Evolutionary conservation across 2,329 filamentous ascomycete genomes (phyloP).

Genomic region (Mycosphaerella sp.): DNA sequence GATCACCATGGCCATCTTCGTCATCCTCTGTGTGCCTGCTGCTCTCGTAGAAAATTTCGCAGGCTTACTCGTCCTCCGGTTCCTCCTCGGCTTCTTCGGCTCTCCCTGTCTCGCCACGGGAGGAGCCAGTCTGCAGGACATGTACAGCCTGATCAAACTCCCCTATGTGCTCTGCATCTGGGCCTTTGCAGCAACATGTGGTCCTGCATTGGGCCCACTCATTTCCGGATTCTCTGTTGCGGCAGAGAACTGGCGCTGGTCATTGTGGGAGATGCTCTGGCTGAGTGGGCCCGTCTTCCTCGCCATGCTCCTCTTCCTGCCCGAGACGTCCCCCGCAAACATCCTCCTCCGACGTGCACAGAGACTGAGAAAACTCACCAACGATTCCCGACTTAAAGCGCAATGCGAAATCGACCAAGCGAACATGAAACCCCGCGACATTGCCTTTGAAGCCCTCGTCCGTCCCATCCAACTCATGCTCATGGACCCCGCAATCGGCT

Average conservation of each 20-base stretch:
- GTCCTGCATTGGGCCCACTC: constrained; percentile 54
- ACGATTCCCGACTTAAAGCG: constrained; percentile 50
- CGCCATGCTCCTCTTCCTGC: constrained; percentile 52
- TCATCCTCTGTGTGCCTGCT: constrained; percentile 60
- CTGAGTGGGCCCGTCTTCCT: constrained; percentile 53
- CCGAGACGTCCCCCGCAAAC: constrained; percentile 55
- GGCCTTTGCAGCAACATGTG: constrained; percentile 40
- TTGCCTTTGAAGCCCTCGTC: constrained; percentile 52
- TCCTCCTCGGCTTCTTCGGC: constrained; percentile 58
- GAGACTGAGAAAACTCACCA: constrained; percentile 56
- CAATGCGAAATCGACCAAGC: constrained; percentile 59
- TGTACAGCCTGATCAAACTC: constrained; percentile 40
- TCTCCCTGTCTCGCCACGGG: constrained; percentile 59
- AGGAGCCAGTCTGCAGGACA: constrained; percentile 51
- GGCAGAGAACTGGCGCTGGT: constrained; percentile 57
- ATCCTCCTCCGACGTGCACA: constrained; percentile 56
- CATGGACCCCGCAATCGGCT: constrained; percentile 31
- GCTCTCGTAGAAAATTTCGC: constrained; percentile 57
- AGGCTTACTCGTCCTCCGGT: constrained; percentile 52
- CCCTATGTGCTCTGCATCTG: constrained; percentile 41
- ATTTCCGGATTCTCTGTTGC: constrained; percentile 56
- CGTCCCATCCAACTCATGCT: constrained; percentile 30
- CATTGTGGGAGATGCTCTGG: constrained; percentile 59
- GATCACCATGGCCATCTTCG: constrained; percentile 60
- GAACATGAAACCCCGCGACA: constrained; percentile 44